Percentiles rank a stretch among this genome's conserved stretches.
These are phyloP conservation scores for Polychaeton citri DNA, from an alignment of 2,329 filamentous ascomycete genomes.

Conservation along the genomic window DNA sequence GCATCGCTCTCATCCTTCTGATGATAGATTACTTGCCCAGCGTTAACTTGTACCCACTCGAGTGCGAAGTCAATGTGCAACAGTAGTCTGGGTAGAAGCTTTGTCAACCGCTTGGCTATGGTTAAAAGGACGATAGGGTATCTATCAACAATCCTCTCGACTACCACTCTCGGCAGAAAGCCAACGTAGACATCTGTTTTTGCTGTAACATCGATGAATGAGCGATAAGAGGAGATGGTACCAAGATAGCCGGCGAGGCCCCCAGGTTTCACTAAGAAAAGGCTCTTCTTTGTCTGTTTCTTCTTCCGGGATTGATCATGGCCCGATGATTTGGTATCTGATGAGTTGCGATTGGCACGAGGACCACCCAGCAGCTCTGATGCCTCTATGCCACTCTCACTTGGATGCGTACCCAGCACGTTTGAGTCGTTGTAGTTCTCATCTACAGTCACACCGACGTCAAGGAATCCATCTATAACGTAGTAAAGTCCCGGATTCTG, in stretches of 20 bases:
- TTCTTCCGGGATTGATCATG: constrained; percentile 26
- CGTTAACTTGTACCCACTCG: constrained; percentile 95
- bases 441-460: constrained; percentile 75
- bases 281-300: constrained; percentile 49
- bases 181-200: constrained; percentile 98
- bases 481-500: constrained; percentile 96
- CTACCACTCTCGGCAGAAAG: constrained; percentile 69
- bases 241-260: constrained; percentile 90
- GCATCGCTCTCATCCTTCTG: constrained; percentile 93
- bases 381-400: constrained; percentile 20
- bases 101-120: constrained; percentile 89
- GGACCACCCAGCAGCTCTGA: constrained; percentile 13
- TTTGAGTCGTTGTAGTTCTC: constrained; percentile 39
- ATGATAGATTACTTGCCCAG: constrained; percentile 87
- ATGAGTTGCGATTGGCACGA: constrained; percentile 7
- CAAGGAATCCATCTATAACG: constrained; percentile 90
- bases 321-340: constrained; percentile 7
- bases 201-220: constrained; percentile 90
- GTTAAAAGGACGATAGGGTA: constrained; percentile 88
- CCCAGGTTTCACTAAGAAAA: constrained; percentile 88
- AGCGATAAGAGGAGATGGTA: constrained; percentile 85
- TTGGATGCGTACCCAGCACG: constrained; percentile 29
- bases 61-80: constrained; percentile 96
- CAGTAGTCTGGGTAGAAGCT: constrained; percentile 74
- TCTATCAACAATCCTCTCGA: constrained; percentile 84